Base-by-base conservation (phyloP, 1,284 basidiomycete genomes). In the Gymnopus androsaceus region DNA sequence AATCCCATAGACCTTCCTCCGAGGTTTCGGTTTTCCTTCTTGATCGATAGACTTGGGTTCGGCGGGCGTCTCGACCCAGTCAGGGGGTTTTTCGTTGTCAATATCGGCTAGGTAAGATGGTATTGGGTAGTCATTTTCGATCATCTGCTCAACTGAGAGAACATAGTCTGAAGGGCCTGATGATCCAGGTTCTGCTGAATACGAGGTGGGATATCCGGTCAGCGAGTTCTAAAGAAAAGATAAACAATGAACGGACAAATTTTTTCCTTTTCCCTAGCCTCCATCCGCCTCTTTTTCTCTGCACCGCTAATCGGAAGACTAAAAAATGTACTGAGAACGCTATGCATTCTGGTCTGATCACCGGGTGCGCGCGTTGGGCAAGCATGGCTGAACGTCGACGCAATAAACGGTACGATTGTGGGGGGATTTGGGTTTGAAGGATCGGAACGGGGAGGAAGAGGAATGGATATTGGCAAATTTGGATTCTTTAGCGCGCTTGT, bases 351-450 rank as follows among this genome's bases (percentile, higher is more conserved):
- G 34, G 81, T 85, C 51, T 80, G 77, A 61, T 97, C 94, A 1
- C 95, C 95, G 0, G 94, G 94, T 0, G 94, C 94, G 34, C 87
- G 83, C 0, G 92, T 95, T 0, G 94, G 95, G 62, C 90, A 93
- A 3, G 91, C 92, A 72, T 95, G 92, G 53, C 90, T 90, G 74
- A 96, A 97, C 0, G 93, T 88, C 14, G 81, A 82, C 1, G 86
- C 78, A 44, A 97, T 84, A 63, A 92, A 88, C 0, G 93, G 90
- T 2, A 96, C 65, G 0, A 33, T 23, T 15, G 44, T 30, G 6
- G 25, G 34, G 11, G 70, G n/a, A n/a, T n/a, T 66, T 9, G 73
- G 65, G 5, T 51, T 48, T 70, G 68, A 12, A 67, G 58, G 33
- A 73, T 62, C 52, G 42, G 62, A 41, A 30, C 63, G 59, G 1